A percentile compares a stretch with the other conserved stretches of the same genome.
phyloP scores from a whole-genome alignment of 2,329 filamentous ascomycete genomes.

The Aspergillus bombycis region DNA sequence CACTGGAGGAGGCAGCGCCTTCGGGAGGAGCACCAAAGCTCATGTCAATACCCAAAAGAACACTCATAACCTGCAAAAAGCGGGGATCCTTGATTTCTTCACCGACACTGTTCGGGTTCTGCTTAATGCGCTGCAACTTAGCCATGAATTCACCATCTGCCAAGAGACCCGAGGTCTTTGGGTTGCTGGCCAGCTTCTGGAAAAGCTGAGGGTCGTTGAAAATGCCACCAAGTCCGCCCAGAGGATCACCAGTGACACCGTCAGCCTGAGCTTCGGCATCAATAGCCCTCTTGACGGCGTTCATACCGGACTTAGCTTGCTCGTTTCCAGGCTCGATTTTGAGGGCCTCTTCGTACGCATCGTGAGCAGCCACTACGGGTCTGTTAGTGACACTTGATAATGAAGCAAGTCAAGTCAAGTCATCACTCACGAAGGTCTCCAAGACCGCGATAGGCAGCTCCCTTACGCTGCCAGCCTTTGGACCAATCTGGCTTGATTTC shows the following conservation, averaged over 20 bases:
- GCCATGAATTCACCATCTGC: conserved; percentile 85
- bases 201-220: conserved; percentile 92
- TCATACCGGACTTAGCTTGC: conserved; percentile 85
- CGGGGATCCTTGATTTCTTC: conserved; percentile 85
- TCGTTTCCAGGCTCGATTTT: conserved; percentile 91
- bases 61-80: conserved; percentile 91
- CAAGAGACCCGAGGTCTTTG: conserved; percentile 83
- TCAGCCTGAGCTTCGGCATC: conserved; percentile 71
- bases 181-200: conserved; percentile 88
- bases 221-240: conserved; percentile 81
- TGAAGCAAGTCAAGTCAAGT: neutral
- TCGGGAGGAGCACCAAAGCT: conserved; percentile 62
- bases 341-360: conserved; percentile 92
- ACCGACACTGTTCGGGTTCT: conserved; percentile 78
- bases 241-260: conserved; percentile 65
- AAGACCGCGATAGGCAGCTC: conserved; percentile 83
- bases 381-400: conserved; percentile 14
- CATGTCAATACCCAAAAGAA: conserved; percentile 93
- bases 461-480: conserved; percentile 94
- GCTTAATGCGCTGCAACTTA: conserved; percentile 79
- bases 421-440: conserved; percentile 71
- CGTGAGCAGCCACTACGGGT: conserved; percentile 69
- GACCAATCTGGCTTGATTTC: conserved; percentile 97
- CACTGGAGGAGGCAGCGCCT: conserved; percentile 45
- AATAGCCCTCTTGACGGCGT: conserved; percentile 84